A percentile compares a stretch with the other conserved stretches of the same genome.
Conservation (phyloP, 306 rosid genomes). For the Lathyrus oleraceus region DNA sequence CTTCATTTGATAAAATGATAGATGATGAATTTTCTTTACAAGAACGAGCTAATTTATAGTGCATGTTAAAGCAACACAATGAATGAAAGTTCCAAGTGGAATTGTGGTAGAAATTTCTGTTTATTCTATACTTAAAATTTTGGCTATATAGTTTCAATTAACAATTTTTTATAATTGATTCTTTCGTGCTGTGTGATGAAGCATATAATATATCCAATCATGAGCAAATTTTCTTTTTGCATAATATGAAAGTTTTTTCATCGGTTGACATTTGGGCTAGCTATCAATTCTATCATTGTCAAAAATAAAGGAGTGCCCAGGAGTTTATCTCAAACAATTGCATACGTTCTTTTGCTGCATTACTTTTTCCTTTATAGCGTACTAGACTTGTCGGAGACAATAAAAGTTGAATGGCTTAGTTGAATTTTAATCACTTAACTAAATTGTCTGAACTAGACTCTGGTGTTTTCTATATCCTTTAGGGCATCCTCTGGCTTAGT, state of each 20-base stretch:
- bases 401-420: not conserved
- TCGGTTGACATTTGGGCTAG: not conserved
- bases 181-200: constrained; percentile 27
- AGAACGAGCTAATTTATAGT: constrained; percentile 48
- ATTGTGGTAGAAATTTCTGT: constrained; percentile 17
- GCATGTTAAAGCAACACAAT: not conserved
- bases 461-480: too few relatives aligned
- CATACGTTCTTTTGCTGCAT: not conserved
- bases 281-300: not conserved
- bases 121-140: constrained; percentile 31
- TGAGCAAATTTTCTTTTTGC: not conserved
- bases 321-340: not conserved
- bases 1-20: not conserved
- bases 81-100: constrained; percentile 4
- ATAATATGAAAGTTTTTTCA: not conserved
- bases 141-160: not conserved
- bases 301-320: not conserved
- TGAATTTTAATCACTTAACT: too few relatives aligned
- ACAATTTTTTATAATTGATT: constrained; percentile 5
- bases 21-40: constrained; percentile 22
- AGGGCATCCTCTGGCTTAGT: too few relatives aligned
- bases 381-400: not conserved
- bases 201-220: constrained; percentile 2
- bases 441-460: too few relatives aligned
- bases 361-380: not conserved